Conservation (phyloP, 345 rosid species). For the Citropsis articulata region DNA sequence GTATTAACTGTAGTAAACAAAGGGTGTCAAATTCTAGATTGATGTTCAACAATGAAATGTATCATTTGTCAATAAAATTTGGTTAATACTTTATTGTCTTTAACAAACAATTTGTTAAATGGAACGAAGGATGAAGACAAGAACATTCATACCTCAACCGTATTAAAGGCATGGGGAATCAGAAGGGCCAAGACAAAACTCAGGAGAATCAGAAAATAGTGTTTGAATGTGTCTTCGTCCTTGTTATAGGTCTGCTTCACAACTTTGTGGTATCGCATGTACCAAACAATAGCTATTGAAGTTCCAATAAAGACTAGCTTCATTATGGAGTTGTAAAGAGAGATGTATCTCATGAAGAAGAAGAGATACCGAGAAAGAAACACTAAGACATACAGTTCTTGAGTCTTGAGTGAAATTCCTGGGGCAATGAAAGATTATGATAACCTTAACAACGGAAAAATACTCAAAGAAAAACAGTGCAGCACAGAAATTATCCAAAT, state of each 20-base stretch:
- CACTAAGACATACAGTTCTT: conserved; percentile 45
- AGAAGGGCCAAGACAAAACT: conserved; percentile 31
- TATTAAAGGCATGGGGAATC: conserved; percentile 20
- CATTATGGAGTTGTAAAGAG: conserved; percentile 45
- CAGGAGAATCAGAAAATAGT: conserved; percentile 22
- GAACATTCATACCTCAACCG: conserved; percentile 25
- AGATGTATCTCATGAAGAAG: conserved; percentile 26
- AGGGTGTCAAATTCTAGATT: background rate
- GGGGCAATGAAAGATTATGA: background rate
- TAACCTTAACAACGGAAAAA: background rate
- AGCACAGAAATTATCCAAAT: background rate
- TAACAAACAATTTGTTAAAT: background rate
- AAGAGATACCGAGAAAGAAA: conserved; percentile 43
- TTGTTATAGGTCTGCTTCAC: conserved; percentile 38
- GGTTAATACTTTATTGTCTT: background rate
- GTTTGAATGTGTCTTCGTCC: conserved; percentile 37
- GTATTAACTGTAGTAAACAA: background rate
- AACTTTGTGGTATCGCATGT: conserved; percentile 44
- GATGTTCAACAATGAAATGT: background rate
- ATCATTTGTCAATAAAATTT: background rate
- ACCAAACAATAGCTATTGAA: conserved; percentile 45
- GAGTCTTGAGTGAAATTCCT: conserved; percentile 49
- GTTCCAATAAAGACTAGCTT: conserved; percentile 41
- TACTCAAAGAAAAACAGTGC: background rate
- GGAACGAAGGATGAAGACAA: background rate